These are phyloP conservation scores for Ascochyta fabae DNA, from an alignment of 2,329 filamentous ascomycete genomes.

Conservation along the genomic window DNA sequence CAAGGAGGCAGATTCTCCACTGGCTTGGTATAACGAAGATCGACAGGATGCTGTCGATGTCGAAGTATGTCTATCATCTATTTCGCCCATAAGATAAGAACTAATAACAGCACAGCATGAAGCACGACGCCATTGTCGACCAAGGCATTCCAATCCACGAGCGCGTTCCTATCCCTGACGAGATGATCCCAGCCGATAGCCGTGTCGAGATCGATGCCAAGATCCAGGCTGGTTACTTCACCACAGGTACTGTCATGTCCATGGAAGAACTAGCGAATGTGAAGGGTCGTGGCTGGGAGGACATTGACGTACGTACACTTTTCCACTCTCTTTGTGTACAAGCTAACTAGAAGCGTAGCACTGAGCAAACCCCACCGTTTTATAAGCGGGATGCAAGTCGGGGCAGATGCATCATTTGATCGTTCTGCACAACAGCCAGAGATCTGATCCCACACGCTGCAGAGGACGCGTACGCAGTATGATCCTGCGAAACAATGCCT, in stretches of 20 bases:
- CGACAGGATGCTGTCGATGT: constrained; percentile 98
- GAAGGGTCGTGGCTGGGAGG: constrained; percentile 90
- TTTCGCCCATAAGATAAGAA: not conserved
- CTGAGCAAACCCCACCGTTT: constrained; percentile 20
- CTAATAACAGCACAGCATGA: constrained; percentile 67
- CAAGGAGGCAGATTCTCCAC: constrained; percentile 70
- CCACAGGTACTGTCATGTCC: constrained; percentile 87
- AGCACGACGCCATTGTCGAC: constrained; percentile 85
- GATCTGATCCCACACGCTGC: not conserved
- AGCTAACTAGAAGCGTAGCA: constrained; percentile 42
- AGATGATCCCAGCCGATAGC: constrained; percentile 92
- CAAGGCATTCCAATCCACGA: constrained; percentile 89
- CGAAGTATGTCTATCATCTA: constrained; percentile 67
- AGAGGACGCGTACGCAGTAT: constrained; percentile 1
- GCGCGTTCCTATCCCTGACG: constrained; percentile 88
- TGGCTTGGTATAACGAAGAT: constrained; percentile 99
- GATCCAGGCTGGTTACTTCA: constrained; percentile 90
- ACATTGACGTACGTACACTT: constrained; percentile 56
- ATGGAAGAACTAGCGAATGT: constrained; percentile 85
- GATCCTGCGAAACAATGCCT: not conserved
- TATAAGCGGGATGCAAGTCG: not conserved
- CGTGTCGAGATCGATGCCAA: constrained; percentile 99
- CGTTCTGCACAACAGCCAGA: not conserved
- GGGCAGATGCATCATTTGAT: constrained; percentile 1
- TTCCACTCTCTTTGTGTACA: constrained; percentile 6